A percentile compares a stretch with the other conserved stretches of the same genome.
Conservation (phyloP, 2,329 filamentous ascomycete genomes). For the Fusarium sp. region DNA sequence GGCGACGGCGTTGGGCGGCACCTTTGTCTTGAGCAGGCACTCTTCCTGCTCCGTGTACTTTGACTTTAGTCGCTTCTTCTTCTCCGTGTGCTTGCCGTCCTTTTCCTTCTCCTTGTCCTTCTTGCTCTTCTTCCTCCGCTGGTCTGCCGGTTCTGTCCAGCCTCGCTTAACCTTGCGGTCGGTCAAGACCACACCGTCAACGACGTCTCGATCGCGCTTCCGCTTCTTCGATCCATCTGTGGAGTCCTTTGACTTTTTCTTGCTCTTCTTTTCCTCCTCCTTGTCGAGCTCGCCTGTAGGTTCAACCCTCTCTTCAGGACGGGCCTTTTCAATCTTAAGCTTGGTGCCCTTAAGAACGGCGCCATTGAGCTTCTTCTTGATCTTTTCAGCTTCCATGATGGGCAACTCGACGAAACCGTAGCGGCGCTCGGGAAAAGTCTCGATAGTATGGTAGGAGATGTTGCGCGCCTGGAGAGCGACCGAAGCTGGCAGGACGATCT, state of each 20-base stretch:
- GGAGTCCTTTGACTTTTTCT: constrained; percentile 50
- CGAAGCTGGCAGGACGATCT: constrained; percentile 76
- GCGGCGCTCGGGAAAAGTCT: constrained; percentile 88
- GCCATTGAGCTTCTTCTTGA: constrained; percentile 92
- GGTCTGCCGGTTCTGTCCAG: constrained; percentile 79
- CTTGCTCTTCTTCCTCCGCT: constrained; percentile 60
- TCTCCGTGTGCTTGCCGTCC: constrained; percentile 65
- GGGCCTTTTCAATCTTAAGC: constrained; percentile 85
- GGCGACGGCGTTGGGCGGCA: constrained; percentile 65
- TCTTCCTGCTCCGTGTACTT: constrained; percentile 86
- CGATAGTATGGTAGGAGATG: constrained; percentile 87
- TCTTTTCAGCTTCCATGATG: constrained; percentile 83
- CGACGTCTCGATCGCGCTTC: constrained; percentile 63
- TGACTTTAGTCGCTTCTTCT: constrained; percentile 72
- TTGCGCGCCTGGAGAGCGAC: constrained; percentile 76
- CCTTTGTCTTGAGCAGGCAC: constrained; percentile 84
- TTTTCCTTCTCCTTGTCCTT: constrained; percentile 59
- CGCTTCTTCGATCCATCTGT: constrained; percentile 58
- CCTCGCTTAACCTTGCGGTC: constrained; percentile 87
- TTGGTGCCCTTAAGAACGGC: constrained; percentile 86
- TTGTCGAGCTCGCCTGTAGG: constrained; percentile 50
- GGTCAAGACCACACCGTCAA: constrained; percentile 77
- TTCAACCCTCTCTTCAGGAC: constrained; percentile 61
- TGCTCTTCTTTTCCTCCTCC: constrained; percentile 50
- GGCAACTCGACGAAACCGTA: constrained; percentile 94